Percentiles rank a stretch among this genome's conserved stretches.
Evolutionary conservation across 177 flowering plant species (phyloP).

Genomic region (Vitis hybrid): DNA sequence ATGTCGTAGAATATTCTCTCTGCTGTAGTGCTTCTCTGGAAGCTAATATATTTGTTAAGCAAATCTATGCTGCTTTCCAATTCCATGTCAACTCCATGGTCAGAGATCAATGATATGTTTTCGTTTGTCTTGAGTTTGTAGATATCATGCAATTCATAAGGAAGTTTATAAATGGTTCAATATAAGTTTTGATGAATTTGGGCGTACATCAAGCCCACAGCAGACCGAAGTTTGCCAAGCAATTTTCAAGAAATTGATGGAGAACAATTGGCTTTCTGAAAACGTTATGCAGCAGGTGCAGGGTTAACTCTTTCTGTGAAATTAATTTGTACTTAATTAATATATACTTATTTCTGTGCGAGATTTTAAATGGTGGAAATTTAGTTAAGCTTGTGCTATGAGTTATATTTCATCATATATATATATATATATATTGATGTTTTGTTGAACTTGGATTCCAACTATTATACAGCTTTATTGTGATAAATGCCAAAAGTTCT

Average conservation of each 20-base stretch:
- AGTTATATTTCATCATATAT: background rate
- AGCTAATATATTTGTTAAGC: too few relatives aligned
- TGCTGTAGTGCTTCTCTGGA: too few relatives aligned
- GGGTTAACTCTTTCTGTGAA: too few relatives aligned
- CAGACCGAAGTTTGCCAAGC: conserved; percentile 93
- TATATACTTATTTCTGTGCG: background rate
- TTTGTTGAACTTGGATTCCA: conserved; percentile 9
- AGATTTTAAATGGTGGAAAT: background rate
- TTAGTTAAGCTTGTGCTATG: background rate
- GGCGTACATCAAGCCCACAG: conserved; percentile 85
- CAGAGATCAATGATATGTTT: too few relatives aligned
- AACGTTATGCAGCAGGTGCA: conserved; percentile 88
- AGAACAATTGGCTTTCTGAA: conserved; percentile 87
- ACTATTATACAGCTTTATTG: conserved; percentile 70
- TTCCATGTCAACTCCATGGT: too few relatives aligned
- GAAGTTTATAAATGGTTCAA: conserved; percentile 87
- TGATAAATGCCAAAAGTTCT: conserved; percentile 71
- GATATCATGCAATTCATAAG: conserved; percentile 87
- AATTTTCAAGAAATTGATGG: conserved; percentile 74
- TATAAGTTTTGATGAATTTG: conserved; percentile 92
- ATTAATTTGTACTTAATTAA: background rate
- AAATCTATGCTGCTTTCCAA: too few relatives aligned
- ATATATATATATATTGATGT: background rate
- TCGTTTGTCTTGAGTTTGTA: conserved; percentile 18
- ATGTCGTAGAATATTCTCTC: too few relatives aligned